Evolutionary conservation across 2,329 filamentous ascomycete species (phyloP).

Genomic region (Fusarium protoensiforme): DNA sequence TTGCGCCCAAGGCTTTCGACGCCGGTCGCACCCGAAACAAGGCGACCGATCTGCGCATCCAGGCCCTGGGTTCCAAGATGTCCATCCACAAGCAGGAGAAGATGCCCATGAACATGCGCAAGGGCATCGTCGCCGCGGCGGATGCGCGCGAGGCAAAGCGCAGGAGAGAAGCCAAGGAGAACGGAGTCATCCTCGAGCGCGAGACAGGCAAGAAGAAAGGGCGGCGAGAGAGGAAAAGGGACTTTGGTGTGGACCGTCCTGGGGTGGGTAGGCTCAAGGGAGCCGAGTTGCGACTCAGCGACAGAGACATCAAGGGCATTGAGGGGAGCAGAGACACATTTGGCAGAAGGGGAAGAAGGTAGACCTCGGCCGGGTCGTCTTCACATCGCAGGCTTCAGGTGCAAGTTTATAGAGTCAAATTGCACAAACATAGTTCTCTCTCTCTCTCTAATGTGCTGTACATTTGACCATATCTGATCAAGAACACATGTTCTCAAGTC

Average conservation of each 20-base stretch:
- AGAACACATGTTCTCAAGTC: slow-evolving; percentile 10
- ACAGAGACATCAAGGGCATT: slow-evolving; percentile 79
- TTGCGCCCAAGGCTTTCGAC: slow-evolving; percentile 56
- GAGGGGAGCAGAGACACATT: slow-evolving; percentile 63
- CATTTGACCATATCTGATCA: slow-evolving; percentile 20
- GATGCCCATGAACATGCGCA: slow-evolving; percentile 89
- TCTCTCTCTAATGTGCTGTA: slow-evolving; percentile 30
- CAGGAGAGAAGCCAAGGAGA: slow-evolving; percentile 84
- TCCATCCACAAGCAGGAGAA: slow-evolving; percentile 82
- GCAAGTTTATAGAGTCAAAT: neutral
- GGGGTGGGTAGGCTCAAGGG: slow-evolving; percentile 83
- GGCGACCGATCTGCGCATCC: slow-evolving; percentile 85
- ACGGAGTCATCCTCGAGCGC: slow-evolving; percentile 87
- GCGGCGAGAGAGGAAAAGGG: slow-evolving; percentile 57
- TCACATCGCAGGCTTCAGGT: neutral
- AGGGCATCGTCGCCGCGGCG: slow-evolving; percentile 81
- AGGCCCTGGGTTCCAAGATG: slow-evolving; percentile 80
- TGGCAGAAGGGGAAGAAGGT: slow-evolving; percentile 51
- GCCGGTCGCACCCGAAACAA: slow-evolving; percentile 81
- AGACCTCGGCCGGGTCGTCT: neutral
- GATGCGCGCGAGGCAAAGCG: slow-evolving; percentile 74
- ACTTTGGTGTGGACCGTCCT: slow-evolving; percentile 77
- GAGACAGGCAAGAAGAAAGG: slow-evolving; percentile 52
- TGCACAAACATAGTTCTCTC: slow-evolving; percentile 17
- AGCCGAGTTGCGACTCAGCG: slow-evolving; percentile 82